Conservation (phyloP, 768 basidiomycete genomes). For the Strobilomyces dryophilus region DNA sequence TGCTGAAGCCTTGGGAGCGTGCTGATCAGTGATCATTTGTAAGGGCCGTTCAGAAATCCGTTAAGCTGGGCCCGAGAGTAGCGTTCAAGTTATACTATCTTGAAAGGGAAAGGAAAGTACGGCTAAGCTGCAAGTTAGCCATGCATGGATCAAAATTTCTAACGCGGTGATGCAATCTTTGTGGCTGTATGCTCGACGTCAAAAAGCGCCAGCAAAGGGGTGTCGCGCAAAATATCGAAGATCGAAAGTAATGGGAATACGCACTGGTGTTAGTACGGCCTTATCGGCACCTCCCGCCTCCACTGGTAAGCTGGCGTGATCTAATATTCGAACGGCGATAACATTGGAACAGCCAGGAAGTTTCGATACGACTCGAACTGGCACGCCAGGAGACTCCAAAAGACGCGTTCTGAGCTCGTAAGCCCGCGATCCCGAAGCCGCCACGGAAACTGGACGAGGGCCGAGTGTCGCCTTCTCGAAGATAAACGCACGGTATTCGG, state of each 20-base stretch:
- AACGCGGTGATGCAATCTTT: background rate
- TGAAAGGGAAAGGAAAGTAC: background rate
- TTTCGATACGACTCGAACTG: background rate
- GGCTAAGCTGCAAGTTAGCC: background rate
- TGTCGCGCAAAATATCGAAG: background rate
- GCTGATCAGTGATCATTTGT: background rate
- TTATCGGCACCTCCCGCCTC: background rate
- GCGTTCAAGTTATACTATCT: no score
- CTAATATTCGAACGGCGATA: background rate
- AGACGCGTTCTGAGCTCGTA: no score
- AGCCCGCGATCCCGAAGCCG: no score
- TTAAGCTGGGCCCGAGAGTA: background rate
- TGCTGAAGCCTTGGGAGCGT: background rate
- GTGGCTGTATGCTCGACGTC: background rate
- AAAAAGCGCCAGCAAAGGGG: background rate
- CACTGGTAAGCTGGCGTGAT: background rate
- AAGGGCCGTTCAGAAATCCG: background rate
- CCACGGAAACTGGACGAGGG: no score
- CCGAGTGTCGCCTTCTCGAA: no score
- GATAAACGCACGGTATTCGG: no score
- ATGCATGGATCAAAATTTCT: background rate
- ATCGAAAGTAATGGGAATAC: background rate
- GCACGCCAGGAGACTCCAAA: no score
- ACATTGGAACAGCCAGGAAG: background rate
- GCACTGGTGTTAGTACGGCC: background rate